Evolutionary conservation across 2,329 filamentous ascomycete species (phyloP).

Genomic region (Pleoardoris graminearum): DNA sequence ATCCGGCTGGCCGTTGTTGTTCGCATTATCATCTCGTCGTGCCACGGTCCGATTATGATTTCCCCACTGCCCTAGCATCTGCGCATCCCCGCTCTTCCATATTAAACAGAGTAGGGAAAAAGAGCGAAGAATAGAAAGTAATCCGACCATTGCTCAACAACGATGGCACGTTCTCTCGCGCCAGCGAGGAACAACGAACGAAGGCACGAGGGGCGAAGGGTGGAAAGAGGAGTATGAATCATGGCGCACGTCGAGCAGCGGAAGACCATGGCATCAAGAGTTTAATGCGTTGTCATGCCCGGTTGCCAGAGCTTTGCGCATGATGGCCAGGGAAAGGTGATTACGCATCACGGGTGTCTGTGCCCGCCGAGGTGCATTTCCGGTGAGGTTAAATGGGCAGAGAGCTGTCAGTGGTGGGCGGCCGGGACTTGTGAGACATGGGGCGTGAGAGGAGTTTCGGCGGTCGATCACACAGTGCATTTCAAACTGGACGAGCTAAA

Average conservation of each 20-base stretch:
- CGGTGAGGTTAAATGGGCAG: neutral
- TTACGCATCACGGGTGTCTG: conserved; percentile 9
- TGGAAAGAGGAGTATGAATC: conserved; percentile 1
- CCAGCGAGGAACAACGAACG: conserved; percentile 18
- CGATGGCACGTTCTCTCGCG: conserved; percentile 29
- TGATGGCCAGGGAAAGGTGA: conserved; percentile 9
- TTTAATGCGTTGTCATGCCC: conserved; percentile 12
- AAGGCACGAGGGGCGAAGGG: conserved; percentile 4
- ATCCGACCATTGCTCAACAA: conserved; percentile 35
- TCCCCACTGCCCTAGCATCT: conserved; percentile 34
- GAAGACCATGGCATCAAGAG: conserved; percentile 14
- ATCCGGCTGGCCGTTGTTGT: conserved; percentile 23
- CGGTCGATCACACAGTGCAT: no score
- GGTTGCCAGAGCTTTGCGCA: conserved; percentile 10
- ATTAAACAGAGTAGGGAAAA: conserved; percentile 25
- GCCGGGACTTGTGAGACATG: conserved; percentile 2
- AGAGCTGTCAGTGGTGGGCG: neutral
- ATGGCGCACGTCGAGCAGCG: conserved; percentile 6
- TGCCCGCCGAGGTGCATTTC: neutral
- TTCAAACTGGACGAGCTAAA: no score
- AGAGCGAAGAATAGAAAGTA: conserved; percentile 18
- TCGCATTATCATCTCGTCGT: conserved; percentile 20
- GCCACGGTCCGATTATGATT: neutral
- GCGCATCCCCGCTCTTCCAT: conserved; percentile 23
- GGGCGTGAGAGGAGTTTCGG: conserved; percentile 1